Evolutionary conservation across 305 asterid species (phyloP), one percentile per base, ranked within the genome.

Genomic region (Fraxinus floribunda): DNA sequence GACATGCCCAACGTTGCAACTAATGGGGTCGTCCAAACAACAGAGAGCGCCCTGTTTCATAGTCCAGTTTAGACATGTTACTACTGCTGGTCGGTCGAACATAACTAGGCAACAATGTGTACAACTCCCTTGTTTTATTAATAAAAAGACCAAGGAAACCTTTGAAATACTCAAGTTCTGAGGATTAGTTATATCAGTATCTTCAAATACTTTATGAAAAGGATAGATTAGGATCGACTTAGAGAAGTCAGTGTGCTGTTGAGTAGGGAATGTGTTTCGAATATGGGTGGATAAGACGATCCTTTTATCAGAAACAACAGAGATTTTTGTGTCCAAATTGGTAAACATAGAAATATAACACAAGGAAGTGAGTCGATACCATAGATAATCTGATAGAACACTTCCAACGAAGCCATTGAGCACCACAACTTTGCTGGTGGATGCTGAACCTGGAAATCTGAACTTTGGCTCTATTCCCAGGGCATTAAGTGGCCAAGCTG

Each of bases 1-100:
- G 98, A 92, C 94, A 93, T 91, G 78, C 97, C 97, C 38, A 94
- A 81, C 22, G 97, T 93, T 13, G 97, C 94, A 5, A 94, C 97
- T 81, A 94, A 66, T 13, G 97, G 95, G 30, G 94, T 91, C 44
- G 97, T 94, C 94, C 97, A 91, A 22, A 92, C 90, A 0, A 94
- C 95, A 62, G 97, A 91, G 62, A 92, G 88, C 30, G 97, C 95
- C 95, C 95, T 94, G 88, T 82, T 39, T 72, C 68, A 86, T 62
- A 76, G 29, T 41, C 55, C 80, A 16, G 24, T 55, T 66, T 10
- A 77, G 35, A 57, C 15, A 18, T 36, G 52, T 55, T 70, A 79
- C 20, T 2, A 4, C 8, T 20, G 70, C 11, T 20, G n/a, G n/a
- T n/a, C n/a, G 13, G 70, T 29, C 38, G 7, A 66, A 66, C 36